Conservation (phyloP, 805 yeast genomes). For the Priceomyces carsonii region DNA sequence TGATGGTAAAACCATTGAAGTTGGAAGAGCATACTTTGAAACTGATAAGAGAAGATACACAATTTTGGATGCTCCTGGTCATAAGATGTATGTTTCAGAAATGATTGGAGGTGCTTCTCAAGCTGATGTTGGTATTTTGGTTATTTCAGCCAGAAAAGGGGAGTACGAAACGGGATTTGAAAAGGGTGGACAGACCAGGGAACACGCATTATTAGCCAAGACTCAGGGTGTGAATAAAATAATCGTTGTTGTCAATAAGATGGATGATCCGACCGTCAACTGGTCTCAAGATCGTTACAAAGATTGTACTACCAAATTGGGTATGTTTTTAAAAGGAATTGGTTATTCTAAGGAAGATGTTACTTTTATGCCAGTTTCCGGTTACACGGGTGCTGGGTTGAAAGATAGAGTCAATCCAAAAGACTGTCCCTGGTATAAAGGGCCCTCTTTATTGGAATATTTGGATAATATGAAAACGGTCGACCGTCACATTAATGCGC, state of each 20-base stretch:
- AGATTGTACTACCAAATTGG: conserved; percentile 87
- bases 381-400: conserved; percentile 95
- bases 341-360: conserved; percentile 91
- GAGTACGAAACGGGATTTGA: conserved; percentile 99
- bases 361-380: conserved; percentile 94
- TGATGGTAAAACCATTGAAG: conserved; percentile 99
- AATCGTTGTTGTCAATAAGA: conserved; percentile 93
- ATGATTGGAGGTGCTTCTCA: conserved; percentile 99
- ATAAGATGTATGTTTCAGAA: conserved; percentile 96
- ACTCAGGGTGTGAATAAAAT: conserved; percentile 97
- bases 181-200: conserved; percentile 98
- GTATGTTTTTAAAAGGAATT: conserved; percentile 75
- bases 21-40: conserved; percentile 96
- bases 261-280: conserved; percentile 96
- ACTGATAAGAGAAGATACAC: conserved; percentile 98
- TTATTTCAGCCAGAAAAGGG: conserved; percentile 97
- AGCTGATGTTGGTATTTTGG: conserved; percentile 97
- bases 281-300: conserved; percentile 97
- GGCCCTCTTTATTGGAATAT: conserved; percentile 89
- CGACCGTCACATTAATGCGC: conserved; percentile 87
- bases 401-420: conserved; percentile 75
- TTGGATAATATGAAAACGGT: conserved; percentile 80
- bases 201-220: conserved; percentile 93
- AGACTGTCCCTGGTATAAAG: conserved; percentile 90
- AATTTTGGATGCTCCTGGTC: conserved; percentile 98